phyloP scores from a whole-genome alignment of 208 protist genomes.

The Tritrichomonas musculus region DNA sequence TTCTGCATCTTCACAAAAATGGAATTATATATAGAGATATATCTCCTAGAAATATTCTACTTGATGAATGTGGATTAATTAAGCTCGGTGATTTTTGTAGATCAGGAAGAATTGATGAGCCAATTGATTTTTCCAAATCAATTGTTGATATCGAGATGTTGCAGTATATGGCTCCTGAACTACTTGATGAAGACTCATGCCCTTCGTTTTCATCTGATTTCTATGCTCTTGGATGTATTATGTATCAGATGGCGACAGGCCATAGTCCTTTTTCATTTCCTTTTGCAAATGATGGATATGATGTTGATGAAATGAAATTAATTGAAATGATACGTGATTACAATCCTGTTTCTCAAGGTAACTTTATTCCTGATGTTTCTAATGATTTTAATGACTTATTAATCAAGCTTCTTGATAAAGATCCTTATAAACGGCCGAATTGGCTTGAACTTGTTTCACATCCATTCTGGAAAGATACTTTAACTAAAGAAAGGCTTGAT shows the following conservation, averaged over 20 bases:
- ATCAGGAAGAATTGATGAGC: not conserved
- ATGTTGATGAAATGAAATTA: too few relatives aligned
- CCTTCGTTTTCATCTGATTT: slow-evolving; percentile 8
- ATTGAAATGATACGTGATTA: not conserved
- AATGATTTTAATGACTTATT: not conserved
- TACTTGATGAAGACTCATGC: not conserved
- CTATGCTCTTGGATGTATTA: not conserved
- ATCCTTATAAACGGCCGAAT: not conserved
- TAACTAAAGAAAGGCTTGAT: not conserved
- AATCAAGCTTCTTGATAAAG: not conserved
- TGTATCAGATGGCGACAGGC: not conserved
- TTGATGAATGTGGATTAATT: slow-evolving; percentile 1
- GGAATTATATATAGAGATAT: not conserved
- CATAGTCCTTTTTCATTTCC: not conserved
- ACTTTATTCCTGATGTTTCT: not conserved
- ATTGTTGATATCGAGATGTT: not conserved
- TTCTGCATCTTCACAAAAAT: not conserved
- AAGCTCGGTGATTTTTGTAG: not conserved
- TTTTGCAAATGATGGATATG: too few relatives aligned
- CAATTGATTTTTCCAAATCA: not conserved
- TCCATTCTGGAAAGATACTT: not conserved
- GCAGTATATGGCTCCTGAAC: not conserved
- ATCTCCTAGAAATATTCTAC: not conserved
- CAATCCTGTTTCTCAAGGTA: too few relatives aligned
- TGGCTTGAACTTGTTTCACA: not conserved